phyloP scores from a whole-genome alignment of 257 asterid genomes.

The Capsicum rhomboideum region DNA sequence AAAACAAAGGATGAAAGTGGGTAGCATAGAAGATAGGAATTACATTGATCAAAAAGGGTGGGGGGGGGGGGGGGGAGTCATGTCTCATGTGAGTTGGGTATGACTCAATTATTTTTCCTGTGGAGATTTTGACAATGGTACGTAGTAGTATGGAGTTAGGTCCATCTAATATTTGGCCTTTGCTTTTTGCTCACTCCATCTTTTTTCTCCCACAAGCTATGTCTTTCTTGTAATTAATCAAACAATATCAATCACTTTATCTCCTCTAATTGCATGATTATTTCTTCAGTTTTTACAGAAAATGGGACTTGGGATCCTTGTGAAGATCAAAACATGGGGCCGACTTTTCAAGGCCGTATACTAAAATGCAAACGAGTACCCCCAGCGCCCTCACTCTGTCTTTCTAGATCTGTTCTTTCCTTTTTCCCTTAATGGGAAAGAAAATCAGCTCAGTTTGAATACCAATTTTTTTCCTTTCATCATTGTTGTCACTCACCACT shows the following conservation, averaged over 20 bases:
- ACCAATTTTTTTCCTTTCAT: background rate
- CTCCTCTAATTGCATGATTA: constrained; percentile 3
- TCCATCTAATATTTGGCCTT: constrained; percentile 22
- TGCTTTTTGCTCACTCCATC: constrained; percentile 6
- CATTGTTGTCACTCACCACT: too few species aligned
- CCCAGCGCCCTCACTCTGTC: too few species aligned
- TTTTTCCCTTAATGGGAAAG: background rate
- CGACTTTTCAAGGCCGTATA: background rate
- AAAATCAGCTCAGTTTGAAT: background rate
- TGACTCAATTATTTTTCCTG: constrained; percentile 9
- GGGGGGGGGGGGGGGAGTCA: too few species aligned
- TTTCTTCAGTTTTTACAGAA: background rate
- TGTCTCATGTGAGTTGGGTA: constrained; percentile 12
- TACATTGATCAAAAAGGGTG: too few species aligned
- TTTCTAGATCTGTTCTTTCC: too few species aligned
- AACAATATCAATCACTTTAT: background rate
- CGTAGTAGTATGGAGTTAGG: constrained; percentile 13
- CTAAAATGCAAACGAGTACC: too few species aligned
- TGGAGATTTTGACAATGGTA: background rate
- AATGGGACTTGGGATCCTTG: background rate
- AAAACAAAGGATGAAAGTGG: background rate
- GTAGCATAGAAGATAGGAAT: constrained; percentile 1
- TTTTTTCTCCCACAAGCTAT: background rate
- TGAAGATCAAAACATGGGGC: background rate
- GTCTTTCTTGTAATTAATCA: constrained; percentile 1